A percentile compares a stretch with the other conserved stretches of the same genome.
phyloP scores from a whole-genome alignment of 2,329 filamentous ascomycete genomes.

The Lecanicillium sp. region DNA sequence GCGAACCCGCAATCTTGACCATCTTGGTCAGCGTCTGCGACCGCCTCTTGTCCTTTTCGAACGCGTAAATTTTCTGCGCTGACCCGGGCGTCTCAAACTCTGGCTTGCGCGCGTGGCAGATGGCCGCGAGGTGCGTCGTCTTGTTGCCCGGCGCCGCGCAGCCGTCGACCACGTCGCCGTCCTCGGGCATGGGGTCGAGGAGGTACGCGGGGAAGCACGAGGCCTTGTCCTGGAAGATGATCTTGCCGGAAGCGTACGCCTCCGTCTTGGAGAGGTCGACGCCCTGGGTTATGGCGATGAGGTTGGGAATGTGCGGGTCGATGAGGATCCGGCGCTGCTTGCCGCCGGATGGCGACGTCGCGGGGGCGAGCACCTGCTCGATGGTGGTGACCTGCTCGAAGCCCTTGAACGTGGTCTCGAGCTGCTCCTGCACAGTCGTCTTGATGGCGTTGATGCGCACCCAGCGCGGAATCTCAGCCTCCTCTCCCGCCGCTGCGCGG shows the following conservation, averaged over 20 bases:
- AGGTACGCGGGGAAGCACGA: slow-evolving; percentile 95
- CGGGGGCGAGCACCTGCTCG: slow-evolving; percentile 42
- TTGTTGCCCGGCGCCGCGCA: slow-evolving; percentile 97
- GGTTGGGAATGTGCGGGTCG: slow-evolving; percentile 76
- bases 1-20: slow-evolving; percentile 70
- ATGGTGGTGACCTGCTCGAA: slow-evolving; percentile 55
- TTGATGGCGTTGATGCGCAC: slow-evolving; percentile 78
- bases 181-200: slow-evolving; percentile 58
- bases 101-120: slow-evolving; percentile 46
- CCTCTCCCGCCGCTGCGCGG: slow-evolving; percentile 40
- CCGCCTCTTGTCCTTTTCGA: slow-evolving; percentile 67
- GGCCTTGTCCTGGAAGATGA: slow-evolving; percentile 94
- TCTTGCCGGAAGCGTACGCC: slow-evolving; percentile 68
- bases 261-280: slow-evolving; percentile 65
- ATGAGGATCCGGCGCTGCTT: slow-evolving; percentile 52
- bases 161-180: slow-evolving; percentile 81
- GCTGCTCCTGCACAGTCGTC: slow-evolving; percentile 62
- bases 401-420: slow-evolving; percentile 65
- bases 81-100: slow-evolving; percentile 25
- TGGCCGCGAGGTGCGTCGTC: slow-evolving; percentile 84
- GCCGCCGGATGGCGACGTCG: slow-evolving; percentile 21
- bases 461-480: slow-evolving; percentile 75
- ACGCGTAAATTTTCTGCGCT: slow-evolving; percentile 58
- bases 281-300: slow-evolving; percentile 70
- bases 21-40: slow-evolving; percentile 77